Evolutionary conservation across 176 grass and related monocot species (phyloP), one percentile per base, ranked within the genome.

Genomic region (Alopecurus myosuroides): DNA sequence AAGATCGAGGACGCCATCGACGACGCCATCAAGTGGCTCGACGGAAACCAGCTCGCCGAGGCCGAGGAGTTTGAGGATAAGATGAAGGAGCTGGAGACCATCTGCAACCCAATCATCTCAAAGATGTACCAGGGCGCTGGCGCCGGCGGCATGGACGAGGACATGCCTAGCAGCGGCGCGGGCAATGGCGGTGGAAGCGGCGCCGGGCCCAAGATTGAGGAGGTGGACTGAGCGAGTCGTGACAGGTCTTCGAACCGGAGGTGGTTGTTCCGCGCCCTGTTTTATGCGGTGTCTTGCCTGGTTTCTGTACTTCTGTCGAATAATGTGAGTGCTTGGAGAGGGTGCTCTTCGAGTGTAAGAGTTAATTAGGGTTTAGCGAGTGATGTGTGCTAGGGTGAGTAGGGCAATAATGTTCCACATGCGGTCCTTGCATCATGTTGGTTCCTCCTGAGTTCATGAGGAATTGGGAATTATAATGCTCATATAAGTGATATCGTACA

Each of bases 31-130:
- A 88, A 85, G 49, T 97, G 94, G 94, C 92, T 92, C 22, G 94
- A 97, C 70, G 82, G 76, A 8, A 97, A 94, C 84, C 94, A 97
- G 85, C 89, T 97, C 33, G 92, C 94, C 6, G 92, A 97, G 85
- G 85, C 84, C 0, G 94, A 92, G 1, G 94, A 97, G 72, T 97
- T 92, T 28, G 92, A 92, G 77, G 90, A 90, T 28, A 92, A 94
- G 88, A 88, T 89, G 87, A 94, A 94, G 77, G 94, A 97, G 73
- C 85, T 94, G 2, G 89, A 94, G 90, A 71, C 29, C 20, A 18
- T 92, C n/a, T 97, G 94, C 77, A 92, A 97, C 66, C 94, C 94
- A 1, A 90, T 97, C 29, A 90, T 97, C 46, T 85, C 92, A 4
- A 88, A 90, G 82, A 94, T 97, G 85, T 94, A 97, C 70, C 91